Evolutionary conservation across 2,329 filamentous ascomycete species (phyloP), one percentile per base, ranked within the genome.

Genomic region (Arthrocladium fulminans): DNA sequence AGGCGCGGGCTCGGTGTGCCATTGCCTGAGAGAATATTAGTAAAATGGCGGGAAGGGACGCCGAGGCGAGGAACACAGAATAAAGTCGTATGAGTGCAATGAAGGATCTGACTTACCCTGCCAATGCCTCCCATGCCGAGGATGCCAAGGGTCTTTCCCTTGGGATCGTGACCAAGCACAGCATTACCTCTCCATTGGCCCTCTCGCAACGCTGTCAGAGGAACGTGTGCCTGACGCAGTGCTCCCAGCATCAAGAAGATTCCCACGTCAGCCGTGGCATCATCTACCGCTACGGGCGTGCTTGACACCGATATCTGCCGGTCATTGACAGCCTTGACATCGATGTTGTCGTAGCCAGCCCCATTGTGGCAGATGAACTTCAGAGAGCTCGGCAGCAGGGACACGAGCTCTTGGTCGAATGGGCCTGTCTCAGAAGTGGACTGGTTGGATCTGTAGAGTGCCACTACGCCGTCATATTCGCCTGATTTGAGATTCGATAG

Each of bases 311-410:
- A 54, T 45, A 72, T 66, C 51, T 61, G 61, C 56, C 57, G 67
- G 53, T 68, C 60, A 22, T 73, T 73, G 60, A 75, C 79, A 19
- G 71, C 73, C 1, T 67, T 61, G 12, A 79, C 66, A 50, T 80
- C 76, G 41, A 81, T 73, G 55, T 79, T 79, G 59, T 80, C 77
- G 61, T 81, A 81, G 3, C 77, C 77, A 1, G 77, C 77, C 13
- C 77, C 73, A 52, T 75, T 74, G 56, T 76, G 73, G 52, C 71
- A 73, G 54, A 76, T 72, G 54, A 68, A 75, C 52, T 67, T 70
- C 50, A 74, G 59, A 0, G 68, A 67, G 23, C 58, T 55, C 0
- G 74, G 73, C 2, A 76, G 62, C 9, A 63, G 61, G 7, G 64
- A 62, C 12, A 76, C 57, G 43, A 76, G 54, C 53, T 76, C 73